Conservation (phyloP, 2,329 filamentous ascomycete genomes). For the Blumeriella jaapii region DNA sequence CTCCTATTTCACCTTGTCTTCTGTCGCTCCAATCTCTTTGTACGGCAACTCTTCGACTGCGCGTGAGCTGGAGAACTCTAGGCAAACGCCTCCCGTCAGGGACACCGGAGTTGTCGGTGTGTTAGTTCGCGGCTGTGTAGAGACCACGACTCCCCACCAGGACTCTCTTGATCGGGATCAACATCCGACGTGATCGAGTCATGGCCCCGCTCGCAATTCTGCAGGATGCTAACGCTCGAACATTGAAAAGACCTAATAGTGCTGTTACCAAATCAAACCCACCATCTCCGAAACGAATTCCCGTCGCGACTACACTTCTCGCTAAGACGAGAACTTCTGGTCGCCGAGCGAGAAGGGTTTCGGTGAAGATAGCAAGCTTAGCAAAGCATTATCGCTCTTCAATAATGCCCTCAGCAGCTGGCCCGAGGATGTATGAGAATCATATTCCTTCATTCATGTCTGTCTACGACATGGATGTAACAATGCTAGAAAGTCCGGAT, state of each 20-base stretch:
- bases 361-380: slow-evolving; percentile 12
- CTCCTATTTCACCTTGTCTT: slow-evolving; percentile 9
- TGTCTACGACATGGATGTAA: slow-evolving; percentile 53
- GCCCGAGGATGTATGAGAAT: slow-evolving; percentile 52
- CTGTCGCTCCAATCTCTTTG: slow-evolving; percentile 7
- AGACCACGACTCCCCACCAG: slow-evolving; percentile 10
- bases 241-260: slow-evolving; percentile 23
- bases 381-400: slow-evolving; percentile 9
- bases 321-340: slow-evolving; percentile 10
- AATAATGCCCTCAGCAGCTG: slow-evolving; percentile 51
- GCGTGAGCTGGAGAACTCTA: slow-evolving; percentile 5
- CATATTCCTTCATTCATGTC: slow-evolving; percentile 69
- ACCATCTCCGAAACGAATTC: slow-evolving; percentile 14
- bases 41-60: slow-evolving; percentile 6
- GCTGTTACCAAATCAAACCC: slow-evolving; percentile 14
- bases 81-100: slow-evolving; percentile 11
- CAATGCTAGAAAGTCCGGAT: slow-evolving; percentile 17
- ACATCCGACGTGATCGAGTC: slow-evolving; percentile 2
- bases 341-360: slow-evolving; percentile 8
- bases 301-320: slow-evolving; percentile 8
- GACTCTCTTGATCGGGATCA: slow-evolving; percentile 7
- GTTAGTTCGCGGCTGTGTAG: slow-evolving; percentile 10
- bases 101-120: slow-evolving; percentile 11
- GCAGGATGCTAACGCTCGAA: slow-evolving; percentile 23
- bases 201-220: slow-evolving; percentile 18